phyloP scores from a whole-genome alignment of 1,139 yeast genomes.

The Chernovozyma aurita region DNA sequence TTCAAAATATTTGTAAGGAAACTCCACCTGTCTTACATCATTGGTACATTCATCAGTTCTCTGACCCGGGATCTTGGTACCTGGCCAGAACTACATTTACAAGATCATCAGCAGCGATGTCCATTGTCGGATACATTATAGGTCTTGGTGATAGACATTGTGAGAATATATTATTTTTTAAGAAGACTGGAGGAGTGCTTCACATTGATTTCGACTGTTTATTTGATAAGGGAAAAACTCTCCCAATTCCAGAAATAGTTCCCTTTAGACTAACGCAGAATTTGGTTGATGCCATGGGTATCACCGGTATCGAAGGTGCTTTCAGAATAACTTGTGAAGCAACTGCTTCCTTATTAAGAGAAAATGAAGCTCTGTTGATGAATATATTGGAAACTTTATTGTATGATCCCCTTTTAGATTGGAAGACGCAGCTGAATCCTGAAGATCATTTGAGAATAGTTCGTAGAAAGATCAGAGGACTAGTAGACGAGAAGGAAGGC shows the following conservation, averaged over 20 bases:
- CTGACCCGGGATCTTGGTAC: constrained; percentile 90
- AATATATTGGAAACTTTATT: constrained; percentile 88
- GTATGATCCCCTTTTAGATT: constrained; percentile 85
- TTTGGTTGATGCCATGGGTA: constrained; percentile 88
- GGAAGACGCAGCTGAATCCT: constrained; percentile 50
- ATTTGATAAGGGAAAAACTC: constrained; percentile 74
- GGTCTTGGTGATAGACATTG: constrained; percentile 96
- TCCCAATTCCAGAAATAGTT: constrained; percentile 84
- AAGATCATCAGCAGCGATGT: constrained; percentile 91
- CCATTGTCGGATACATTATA: constrained; percentile 88
- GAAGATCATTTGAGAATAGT: constrained; percentile 71
- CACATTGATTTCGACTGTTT: constrained; percentile 97
- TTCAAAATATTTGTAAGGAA: constrained; percentile 26
- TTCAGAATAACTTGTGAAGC: constrained; percentile 86
- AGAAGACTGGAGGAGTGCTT: constrained; percentile 70
- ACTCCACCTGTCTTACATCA: constrained; percentile 76
- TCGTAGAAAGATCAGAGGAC: constrained; percentile 77
- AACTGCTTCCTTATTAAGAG: constrained; percentile 66
- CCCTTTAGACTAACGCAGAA: constrained; percentile 91
- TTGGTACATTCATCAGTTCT: constrained; percentile 86
- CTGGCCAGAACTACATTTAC: constrained; percentile 70
- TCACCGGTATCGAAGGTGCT: constrained; percentile 85
- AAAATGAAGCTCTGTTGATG: constrained; percentile 83
- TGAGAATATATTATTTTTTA: constrained; percentile 78
- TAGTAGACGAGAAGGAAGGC: constrained; percentile 72